Conservation (phyloP, 2,329 filamentous ascomycete genomes). For the Tolypocladium sp. region DNA sequence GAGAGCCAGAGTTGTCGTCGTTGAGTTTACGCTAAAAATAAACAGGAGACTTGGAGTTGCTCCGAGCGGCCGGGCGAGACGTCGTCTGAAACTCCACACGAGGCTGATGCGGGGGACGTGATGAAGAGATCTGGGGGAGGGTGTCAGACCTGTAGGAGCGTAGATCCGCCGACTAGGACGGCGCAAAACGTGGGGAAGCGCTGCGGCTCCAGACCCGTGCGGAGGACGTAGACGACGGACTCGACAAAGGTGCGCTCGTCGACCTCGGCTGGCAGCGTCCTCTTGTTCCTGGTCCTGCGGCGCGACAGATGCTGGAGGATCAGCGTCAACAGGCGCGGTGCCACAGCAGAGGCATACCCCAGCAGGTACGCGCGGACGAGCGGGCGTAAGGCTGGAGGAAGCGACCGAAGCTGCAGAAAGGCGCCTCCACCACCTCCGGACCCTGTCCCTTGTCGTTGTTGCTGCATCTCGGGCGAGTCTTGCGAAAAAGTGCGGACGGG, state of each 20-base stretch:
- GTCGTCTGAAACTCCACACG: background rate
- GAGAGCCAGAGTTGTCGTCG: background rate
- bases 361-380: conserved; percentile 50
- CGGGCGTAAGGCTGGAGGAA: conserved; percentile 45
- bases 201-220: conserved; percentile 41
- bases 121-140: background rate
- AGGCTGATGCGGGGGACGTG: background rate
- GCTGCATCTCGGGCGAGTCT: background rate
- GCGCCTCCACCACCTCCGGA: background rate
- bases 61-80: background rate
- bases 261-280: conserved; percentile 16
- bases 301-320: conserved; percentile 39
- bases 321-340: conserved; percentile 45
- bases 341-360: conserved; percentile 51
- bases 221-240: conserved; percentile 31
- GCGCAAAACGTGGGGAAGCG: conserved; percentile 57
- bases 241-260: conserved; percentile 20
- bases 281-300: conserved; percentile 18
- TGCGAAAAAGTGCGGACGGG: background rate
- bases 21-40: background rate
- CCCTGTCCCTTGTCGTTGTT: background rate
- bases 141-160: conserved; percentile 46
- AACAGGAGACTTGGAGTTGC: background rate
- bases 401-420: conserved; percentile 12
- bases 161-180: conserved; percentile 48